Evolutionary conservation across 2,329 filamentous ascomycete species (phyloP).

Genomic region (Penicillium sp.): DNA sequence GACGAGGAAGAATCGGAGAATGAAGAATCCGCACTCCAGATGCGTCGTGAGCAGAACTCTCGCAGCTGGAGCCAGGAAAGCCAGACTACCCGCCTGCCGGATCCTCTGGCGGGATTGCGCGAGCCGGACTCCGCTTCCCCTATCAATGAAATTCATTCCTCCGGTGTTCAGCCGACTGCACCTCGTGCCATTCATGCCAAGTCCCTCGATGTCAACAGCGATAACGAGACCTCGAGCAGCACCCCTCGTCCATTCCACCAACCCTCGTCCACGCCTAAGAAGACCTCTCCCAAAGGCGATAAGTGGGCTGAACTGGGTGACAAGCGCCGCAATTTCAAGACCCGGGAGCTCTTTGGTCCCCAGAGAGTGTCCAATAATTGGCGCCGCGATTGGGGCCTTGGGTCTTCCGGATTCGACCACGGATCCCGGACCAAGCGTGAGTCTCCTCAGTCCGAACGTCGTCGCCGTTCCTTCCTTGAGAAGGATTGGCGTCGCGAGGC

Average conservation of each 20-base stretch:
- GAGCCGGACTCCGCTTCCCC: slow-evolving; percentile 58
- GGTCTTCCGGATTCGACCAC: slow-evolving; percentile 41
- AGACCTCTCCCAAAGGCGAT: slow-evolving; percentile 56
- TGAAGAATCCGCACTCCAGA: slow-evolving; percentile 61
- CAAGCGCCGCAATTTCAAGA: slow-evolving; percentile 65
- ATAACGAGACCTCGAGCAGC: slow-evolving; percentile 43
- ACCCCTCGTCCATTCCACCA: slow-evolving; percentile 53
- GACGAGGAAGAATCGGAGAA: slow-evolving; percentile 79
- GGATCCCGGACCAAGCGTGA: slow-evolving; percentile 38
- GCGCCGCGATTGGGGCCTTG: slow-evolving; percentile 45
- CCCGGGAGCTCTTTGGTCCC: slow-evolving; percentile 54
- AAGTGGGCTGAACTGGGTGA: slow-evolving; percentile 91
- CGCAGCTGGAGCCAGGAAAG: slow-evolving; percentile 79
- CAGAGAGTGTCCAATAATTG: slow-evolving; percentile 47
- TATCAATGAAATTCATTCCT: slow-evolving; percentile 47
- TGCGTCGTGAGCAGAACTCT: slow-evolving; percentile 64
- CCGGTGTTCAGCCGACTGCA: slow-evolving; percentile 27
- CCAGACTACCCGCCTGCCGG: slow-evolving; percentile 52
- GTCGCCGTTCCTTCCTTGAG: slow-evolving; percentile 43
- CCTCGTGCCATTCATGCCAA: slow-evolving; percentile 23
- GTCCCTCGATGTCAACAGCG: slow-evolving; percentile 67
- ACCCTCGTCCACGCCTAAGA: slow-evolving; percentile 64
- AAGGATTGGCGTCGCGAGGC: slow-evolving; percentile 51
- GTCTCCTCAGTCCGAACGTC: slow-evolving; percentile 29
- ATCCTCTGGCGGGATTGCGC: slow-evolving; percentile 54